Base-by-base conservation (phyloP, 306 rosid species). In the Amphicarpaea edgeworthii region DNA sequence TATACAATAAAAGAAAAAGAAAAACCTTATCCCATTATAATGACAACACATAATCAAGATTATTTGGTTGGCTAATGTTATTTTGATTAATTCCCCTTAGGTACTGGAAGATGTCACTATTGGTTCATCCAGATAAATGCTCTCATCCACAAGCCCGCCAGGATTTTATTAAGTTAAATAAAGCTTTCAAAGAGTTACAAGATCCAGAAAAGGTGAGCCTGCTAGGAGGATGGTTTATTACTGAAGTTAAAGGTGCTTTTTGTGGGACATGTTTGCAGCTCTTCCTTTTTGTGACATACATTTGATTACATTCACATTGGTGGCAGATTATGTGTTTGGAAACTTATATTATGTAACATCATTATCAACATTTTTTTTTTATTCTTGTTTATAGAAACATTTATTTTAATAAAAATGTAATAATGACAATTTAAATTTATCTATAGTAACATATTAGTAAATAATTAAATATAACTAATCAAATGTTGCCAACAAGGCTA, bases 91-190 rank as follows among this genome's bases (percentile, higher is more conserved):
- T 75, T 19, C 14, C 57, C 12, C 15, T 66, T 41, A 91, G 98
- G 90, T 94, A 94, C 75, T 94, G 98, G 98, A 94, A 94, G 88
- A 85, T 88, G n/a, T 91, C 98, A 58, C 95, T 94, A 73, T 85
- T 94, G 86, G 98, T 94, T 84, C 98, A 94, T 68, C 98, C 98
- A 21, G 98, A 94, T 85, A 94, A 94, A 86, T 94, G 98, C 76
- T 82, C 96, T 75, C 98, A 94, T 84, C 98, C 97, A 75, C 95
- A 90, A 76, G 97, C 98, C 53, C 85, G 90, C 70, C 91, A 88
- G 86, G 97, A 97, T 67, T 94, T 94, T 87, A 87, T 91, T 41
- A 90, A 87, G 84, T 73, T 91, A 85, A 94, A 94, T 68, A 91
- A 94, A 79, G 96, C 98, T 73, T 94, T 91, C 78, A 90, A 90